phyloP scores from a whole-genome alignment of 139 green algal species.

The Gonium pectorale region DNA sequence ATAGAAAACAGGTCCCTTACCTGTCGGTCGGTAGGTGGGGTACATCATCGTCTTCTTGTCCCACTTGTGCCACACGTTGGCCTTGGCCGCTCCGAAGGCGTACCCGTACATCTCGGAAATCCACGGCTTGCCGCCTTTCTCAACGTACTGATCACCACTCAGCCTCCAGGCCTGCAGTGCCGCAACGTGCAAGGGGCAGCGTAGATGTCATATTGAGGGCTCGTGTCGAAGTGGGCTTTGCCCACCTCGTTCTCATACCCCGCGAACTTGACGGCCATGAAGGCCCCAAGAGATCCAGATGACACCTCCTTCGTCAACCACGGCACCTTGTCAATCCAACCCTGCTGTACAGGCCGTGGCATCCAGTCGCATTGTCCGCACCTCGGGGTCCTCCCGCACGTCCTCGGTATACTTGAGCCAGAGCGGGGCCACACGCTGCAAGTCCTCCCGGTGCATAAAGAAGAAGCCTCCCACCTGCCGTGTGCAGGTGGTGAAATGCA shows the following conservation, averaged over 20 bases:
- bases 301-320: too few relatives aligned
- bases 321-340: too few relatives aligned
- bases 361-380: too few relatives aligned
- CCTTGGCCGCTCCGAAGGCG: conserved; percentile 78
- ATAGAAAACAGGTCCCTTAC: conserved; percentile 12
- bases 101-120: conserved; percentile 92
- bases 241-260: too few relatives aligned
- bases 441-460: conserved; percentile 81
- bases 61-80: conserved; percentile 82
- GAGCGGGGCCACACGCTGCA: conserved; percentile 72
- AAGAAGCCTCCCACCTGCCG: conserved; percentile 83
- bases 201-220: too few relatives aligned
- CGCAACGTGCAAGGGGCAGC: too few relatives aligned
- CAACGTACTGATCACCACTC: conserved; percentile 72
- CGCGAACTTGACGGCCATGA: too few relatives aligned
- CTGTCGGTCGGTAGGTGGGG: conserved; percentile 48
- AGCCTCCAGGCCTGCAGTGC: conserved; percentile 71
- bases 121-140: conserved; percentile 80
- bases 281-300: too few relatives aligned
- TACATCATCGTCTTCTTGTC: conserved; percentile 60
- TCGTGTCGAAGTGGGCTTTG: too few relatives aligned
- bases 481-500: too few relatives aligned
- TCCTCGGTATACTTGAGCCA: conserved; percentile 86
- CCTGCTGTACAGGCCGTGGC: too few relatives aligned
- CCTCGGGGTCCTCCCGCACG: conserved; percentile 71